These are phyloP conservation scores for Plasmodiophora brassicae DNA, from an alignment of 208 protist species.

Conservation along the genomic window DNA sequence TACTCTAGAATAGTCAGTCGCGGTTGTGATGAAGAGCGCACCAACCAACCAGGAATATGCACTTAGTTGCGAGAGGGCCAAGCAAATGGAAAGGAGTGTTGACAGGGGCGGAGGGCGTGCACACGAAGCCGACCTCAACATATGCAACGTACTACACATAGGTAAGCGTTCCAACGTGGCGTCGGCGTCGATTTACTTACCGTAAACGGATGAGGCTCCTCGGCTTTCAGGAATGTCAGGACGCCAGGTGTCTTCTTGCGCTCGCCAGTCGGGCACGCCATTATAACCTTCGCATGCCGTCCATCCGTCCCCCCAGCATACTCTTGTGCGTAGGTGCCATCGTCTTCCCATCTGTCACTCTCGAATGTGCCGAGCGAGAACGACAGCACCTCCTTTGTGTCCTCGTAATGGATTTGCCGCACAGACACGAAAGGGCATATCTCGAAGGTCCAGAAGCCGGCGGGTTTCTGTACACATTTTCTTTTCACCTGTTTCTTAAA, in stretches of 20 bases:
- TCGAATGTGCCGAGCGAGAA: background rate
- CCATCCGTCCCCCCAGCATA: background rate
- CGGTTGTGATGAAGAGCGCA: background rate
- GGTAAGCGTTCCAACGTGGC: background rate
- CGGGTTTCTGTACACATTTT: background rate
- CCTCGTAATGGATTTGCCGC: background rate
- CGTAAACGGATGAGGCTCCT: background rate
- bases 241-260: background rate
- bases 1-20: background rate
- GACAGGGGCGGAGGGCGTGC: background rate
- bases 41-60: background rate
- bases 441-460: conserved; percentile 10
- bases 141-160: background rate
- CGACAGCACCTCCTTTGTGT: background rate
- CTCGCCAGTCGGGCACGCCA: too few species aligned
- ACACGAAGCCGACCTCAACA: background rate
- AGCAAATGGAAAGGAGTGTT: background rate
- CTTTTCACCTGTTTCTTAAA: background rate
- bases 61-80: background rate
- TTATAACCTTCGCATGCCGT: background rate
- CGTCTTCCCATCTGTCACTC: background rate
- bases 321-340: background rate
- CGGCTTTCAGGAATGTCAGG: background rate
- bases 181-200: background rate
- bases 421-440: background rate